Evolutionary conservation across 2,329 filamentous ascomycete genomes (phyloP).

Genomic region (Neurospora sp.): DNA sequence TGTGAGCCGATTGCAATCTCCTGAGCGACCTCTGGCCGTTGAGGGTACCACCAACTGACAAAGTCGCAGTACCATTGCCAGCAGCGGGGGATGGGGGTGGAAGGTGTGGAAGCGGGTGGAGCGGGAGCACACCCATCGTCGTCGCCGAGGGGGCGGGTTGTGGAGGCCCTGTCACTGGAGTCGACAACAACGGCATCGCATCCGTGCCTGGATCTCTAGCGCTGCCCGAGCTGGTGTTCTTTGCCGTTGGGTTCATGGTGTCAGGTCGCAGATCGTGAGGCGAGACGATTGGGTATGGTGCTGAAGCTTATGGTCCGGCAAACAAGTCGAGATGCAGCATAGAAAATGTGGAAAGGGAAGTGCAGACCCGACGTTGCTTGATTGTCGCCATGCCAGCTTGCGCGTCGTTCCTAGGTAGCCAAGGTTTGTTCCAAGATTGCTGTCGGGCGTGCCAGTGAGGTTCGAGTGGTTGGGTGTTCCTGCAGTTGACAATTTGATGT

Average conservation of each 20-base stretch:
- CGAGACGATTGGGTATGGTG: not conserved
- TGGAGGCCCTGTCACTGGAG: not conserved
- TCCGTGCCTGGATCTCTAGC: not conserved
- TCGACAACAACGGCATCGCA: not conserved
- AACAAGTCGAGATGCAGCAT: not conserved
- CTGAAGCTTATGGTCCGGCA: not conserved
- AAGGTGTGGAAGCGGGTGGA: not conserved
- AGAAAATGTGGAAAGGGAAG: not conserved
- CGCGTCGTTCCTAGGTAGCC: not conserved
- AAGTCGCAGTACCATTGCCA: not conserved
- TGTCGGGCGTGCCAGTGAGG: not conserved
- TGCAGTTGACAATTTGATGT: not conserved
- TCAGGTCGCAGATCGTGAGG: not conserved
- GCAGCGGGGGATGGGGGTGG: not conserved
- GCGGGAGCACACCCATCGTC: not conserved
- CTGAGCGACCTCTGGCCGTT: slow-evolving; percentile 55
- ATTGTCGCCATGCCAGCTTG: not conserved
- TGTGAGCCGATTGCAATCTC: slow-evolving; percentile 67
- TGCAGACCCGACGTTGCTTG: not conserved
- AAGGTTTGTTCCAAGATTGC: not conserved
- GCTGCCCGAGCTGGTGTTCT: not conserved
- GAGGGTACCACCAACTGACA: slow-evolving; percentile 27
- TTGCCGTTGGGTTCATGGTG: not conserved
- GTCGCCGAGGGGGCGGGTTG: not conserved
- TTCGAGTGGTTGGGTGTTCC: not conserved